A percentile compares a stretch with the other conserved stretches of the same genome.
phyloP scores from a whole-genome alignment of 495 filamentous ascomycete genomes.

The Talaromyces wortmannii region DNA sequence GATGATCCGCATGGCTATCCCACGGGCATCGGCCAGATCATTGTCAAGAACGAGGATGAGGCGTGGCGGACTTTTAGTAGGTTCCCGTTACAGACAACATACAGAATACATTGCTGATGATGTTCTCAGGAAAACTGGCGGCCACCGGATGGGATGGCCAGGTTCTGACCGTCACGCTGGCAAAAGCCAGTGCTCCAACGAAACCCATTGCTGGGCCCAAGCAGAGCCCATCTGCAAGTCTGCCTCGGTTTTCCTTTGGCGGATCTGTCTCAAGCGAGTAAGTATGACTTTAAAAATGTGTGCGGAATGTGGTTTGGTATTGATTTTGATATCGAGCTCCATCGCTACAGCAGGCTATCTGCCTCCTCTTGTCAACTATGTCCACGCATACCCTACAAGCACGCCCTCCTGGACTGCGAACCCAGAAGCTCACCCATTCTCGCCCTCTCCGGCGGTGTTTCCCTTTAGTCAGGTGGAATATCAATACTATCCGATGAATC shows the following conservation, averaged over 20 bases:
- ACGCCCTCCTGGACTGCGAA: not conserved
- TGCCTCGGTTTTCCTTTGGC: slow-evolving; percentile 2
- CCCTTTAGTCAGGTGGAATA: not conserved
- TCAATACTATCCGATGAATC: not conserved
- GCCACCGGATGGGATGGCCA: slow-evolving; percentile 41
- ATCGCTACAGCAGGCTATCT: no score
- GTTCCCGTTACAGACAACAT: no score
- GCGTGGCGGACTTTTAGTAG: slow-evolving; percentile 41
- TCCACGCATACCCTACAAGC: not conserved
- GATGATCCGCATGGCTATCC: slow-evolving; percentile 39
- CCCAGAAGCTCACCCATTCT: not conserved
- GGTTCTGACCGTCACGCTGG: slow-evolving; percentile 35
- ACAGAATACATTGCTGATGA: not conserved
- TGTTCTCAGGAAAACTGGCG: slow-evolving; percentile 29
- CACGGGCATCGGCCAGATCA: slow-evolving; percentile 40
- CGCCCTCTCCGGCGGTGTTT: not conserved
- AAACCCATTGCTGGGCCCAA: slow-evolving; percentile 38
- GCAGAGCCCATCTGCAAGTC: slow-evolving; percentile 27
- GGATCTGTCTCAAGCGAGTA: not conserved
- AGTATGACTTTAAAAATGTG: no score
- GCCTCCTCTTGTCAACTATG: no score
- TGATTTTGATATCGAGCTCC: no score
- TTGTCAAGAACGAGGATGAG: slow-evolving; percentile 42
- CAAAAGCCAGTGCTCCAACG: slow-evolving; percentile 35
- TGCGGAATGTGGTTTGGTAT: no score